Conservation (phyloP, 148 eudicot species). For the Rhododendron ferrugineum region DNA sequence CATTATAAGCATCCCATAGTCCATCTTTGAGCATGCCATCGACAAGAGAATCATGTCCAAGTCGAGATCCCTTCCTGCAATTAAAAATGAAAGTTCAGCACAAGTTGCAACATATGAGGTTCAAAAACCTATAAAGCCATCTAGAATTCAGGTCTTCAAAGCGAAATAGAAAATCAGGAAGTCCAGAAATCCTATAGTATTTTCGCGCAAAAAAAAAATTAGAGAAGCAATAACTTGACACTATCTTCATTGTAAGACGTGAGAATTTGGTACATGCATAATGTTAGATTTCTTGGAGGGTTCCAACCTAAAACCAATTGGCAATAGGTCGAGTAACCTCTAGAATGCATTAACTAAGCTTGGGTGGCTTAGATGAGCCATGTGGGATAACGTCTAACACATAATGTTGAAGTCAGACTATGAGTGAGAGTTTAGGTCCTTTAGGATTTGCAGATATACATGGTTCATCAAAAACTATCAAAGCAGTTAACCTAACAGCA, state of each 20-base stretch:
- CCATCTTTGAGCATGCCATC: slow-evolving; percentile 99
- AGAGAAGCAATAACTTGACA: background rate
- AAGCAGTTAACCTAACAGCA: background rate
- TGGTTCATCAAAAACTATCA: background rate
- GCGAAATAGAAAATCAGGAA: background rate
- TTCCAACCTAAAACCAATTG: too few species aligned
- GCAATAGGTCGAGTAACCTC: too few species aligned
- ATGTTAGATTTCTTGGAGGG: background rate
- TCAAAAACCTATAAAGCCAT: slow-evolving; percentile 7
- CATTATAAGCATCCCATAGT: slow-evolving; percentile 93
- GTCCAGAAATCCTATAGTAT: background rate
- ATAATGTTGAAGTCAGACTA: background rate
- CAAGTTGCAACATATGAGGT: slow-evolving; percentile 18
- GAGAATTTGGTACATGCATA: background rate
- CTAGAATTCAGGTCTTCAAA: background rate
- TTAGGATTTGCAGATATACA: background rate
- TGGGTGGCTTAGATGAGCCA: too few species aligned
- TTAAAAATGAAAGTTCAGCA: slow-evolving; percentile 24
- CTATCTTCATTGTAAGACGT: background rate
- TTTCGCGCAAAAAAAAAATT: background rate
- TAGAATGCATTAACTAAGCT: too few species aligned
- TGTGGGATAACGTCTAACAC: too few species aligned
- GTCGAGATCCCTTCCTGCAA: slow-evolving; percentile 83
- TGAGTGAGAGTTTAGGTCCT: background rate
- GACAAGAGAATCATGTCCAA: slow-evolving; percentile 93